Conservation (phyloP, 495 filamentous ascomycete genomes). For the Hypoxylon fuscum region DNA sequence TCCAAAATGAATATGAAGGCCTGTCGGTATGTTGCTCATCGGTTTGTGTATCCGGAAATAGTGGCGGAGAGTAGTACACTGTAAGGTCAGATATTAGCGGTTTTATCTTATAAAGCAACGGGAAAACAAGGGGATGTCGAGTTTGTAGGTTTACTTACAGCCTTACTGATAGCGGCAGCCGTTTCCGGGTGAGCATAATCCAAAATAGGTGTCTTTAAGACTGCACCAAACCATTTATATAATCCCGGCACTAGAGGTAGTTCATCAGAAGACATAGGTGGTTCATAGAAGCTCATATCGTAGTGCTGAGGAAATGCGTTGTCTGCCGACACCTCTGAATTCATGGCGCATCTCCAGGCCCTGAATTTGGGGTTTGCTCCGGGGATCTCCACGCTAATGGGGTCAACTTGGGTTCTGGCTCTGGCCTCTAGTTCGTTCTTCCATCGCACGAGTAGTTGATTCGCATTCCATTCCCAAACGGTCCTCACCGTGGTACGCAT, state of each 20-base stretch:
- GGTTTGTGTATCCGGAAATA: slow-evolving; percentile 38
- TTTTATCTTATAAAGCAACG: not conserved
- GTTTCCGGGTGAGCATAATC: no score
- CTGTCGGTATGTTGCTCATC: not conserved
- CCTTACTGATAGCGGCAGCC: slow-evolving; percentile 6
- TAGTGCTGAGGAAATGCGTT: not conserved
- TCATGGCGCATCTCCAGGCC: not conserved
- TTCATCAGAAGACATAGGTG: not conserved
- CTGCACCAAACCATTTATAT: slow-evolving; percentile 33
- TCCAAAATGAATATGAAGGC: slow-evolving; percentile 36
- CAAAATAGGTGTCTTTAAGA: not conserved
- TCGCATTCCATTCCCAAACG: not conserved
- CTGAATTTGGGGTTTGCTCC: not conserved
- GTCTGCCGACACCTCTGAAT: not conserved
- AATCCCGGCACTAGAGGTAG: not conserved
- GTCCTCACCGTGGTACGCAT: not conserved
- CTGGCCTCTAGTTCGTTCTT: not conserved
- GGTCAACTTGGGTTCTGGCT: not conserved
- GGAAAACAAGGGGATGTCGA: not conserved
- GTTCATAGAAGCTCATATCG: not conserved
- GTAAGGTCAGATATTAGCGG: slow-evolving; percentile 8
- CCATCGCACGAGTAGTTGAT: not conserved
- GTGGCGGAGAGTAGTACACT: slow-evolving; percentile 26
- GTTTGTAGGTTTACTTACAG: slow-evolving; percentile 18
- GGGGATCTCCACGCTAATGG: not conserved